These are phyloP conservation scores for Globisporangium lucens DNA, from an alignment of 352 stramenopile species.

Conservation along the genomic window DNA sequence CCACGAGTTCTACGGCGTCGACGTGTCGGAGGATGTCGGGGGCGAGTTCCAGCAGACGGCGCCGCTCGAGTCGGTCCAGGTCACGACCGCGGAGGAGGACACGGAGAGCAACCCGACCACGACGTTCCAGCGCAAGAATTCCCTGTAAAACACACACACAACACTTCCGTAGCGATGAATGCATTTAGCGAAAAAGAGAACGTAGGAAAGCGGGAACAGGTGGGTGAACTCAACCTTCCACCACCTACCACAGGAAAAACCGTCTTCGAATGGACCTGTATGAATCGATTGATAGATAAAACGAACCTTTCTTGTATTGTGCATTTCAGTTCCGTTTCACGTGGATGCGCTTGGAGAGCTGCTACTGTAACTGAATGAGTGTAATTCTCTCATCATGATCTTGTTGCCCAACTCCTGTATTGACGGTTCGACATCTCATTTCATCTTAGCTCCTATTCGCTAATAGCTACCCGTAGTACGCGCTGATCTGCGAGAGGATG, in stretches of 20 bases:
- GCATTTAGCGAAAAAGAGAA: slow-evolving; percentile 9
- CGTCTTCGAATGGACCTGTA: not conserved
- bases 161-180: slow-evolving; percentile 16
- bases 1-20: slow-evolving; percentile 59
- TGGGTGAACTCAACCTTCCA: not conserved
- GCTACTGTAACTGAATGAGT: not conserved
- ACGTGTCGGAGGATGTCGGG: slow-evolving; percentile 30
- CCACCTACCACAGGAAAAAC: not conserved
- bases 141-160: slow-evolving; percentile 27
- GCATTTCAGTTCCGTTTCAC: not conserved
- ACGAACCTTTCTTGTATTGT: not conserved
- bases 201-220: not conserved
- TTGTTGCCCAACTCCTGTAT: not conserved
- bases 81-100: slow-evolving; percentile 29
- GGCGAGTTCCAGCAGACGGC: slow-evolving; percentile 14
- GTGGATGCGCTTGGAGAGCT: not conserved
- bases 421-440: not conserved
- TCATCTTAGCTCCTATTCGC: not conserved
- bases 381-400: not conserved
- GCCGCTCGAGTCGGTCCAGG: slow-evolving; percentile 21
- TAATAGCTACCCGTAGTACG: slow-evolving; percentile 23
- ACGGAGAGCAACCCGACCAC: slow-evolving; percentile 26
- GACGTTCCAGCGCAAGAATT: slow-evolving; percentile 50
- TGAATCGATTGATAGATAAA: slow-evolving; percentile 11
- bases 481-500: slow-evolving; percentile 42